Conservation (phyloP, 495 filamentous ascomycete species). For the Astrothelium macrocarpum region DNA sequence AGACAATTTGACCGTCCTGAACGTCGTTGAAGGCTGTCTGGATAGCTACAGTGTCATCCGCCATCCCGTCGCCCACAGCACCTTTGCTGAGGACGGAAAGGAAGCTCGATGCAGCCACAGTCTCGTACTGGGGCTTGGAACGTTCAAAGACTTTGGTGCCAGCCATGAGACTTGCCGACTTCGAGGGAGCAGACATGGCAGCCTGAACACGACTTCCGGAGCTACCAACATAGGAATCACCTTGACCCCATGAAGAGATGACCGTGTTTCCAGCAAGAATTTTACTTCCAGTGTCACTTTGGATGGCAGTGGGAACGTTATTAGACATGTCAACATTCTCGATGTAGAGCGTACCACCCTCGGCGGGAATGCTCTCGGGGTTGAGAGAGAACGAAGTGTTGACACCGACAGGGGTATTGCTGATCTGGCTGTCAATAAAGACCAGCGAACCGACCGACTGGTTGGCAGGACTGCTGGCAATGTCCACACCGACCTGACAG, state of each 20-base stretch:
- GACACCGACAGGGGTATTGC: slow-evolving; percentile 29
- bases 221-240: slow-evolving; percentile 40
- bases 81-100: slow-evolving; percentile 47
- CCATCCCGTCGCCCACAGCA: slow-evolving; percentile 59
- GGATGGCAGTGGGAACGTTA: slow-evolving; percentile 39
- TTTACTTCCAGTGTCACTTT: slow-evolving; percentile 39
- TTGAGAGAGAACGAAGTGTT: slow-evolving; percentile 24
- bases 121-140: slow-evolving; percentile 59
- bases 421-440: slow-evolving; percentile 32
- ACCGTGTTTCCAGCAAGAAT: slow-evolving; percentile 50
- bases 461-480: slow-evolving; percentile 40
- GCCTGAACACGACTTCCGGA: slow-evolving; percentile 36
- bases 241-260: slow-evolving; percentile 44
- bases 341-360: slow-evolving; percentile 46
- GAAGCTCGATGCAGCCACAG: slow-evolving; percentile 43
- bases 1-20: slow-evolving; percentile 39
- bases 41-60: slow-evolving; percentile 54
- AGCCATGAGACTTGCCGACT: slow-evolving; percentile 34
- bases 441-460: slow-evolving; percentile 39
- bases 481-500: slow-evolving; percentile 50
- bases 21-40: slow-evolving; percentile 30
- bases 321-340: slow-evolving; percentile 63
- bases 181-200: slow-evolving; percentile 29
- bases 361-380: slow-evolving; percentile 26
- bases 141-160: slow-evolving; percentile 51